Percentiles rank a stretch among this genome's conserved stretches.
phyloP scores from a whole-genome alignment of 176 grass and related monocot genomes.

The Aegilops umbellulata region DNA sequence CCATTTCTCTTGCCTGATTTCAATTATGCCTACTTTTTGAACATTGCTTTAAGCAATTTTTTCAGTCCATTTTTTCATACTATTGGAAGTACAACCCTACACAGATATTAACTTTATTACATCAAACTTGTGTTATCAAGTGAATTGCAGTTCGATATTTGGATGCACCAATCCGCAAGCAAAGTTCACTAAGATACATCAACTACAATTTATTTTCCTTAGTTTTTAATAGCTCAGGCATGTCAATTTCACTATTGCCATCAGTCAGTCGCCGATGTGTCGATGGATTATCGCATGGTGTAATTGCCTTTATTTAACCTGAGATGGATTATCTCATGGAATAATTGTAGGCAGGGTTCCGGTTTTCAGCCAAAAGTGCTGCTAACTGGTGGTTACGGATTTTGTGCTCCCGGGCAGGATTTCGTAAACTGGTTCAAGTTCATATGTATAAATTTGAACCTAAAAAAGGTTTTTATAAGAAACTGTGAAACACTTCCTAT shows the following conservation, averaged over 20 bases:
- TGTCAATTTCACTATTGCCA: background rate
- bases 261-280: background rate
- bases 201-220: background rate
- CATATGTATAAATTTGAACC: background rate
- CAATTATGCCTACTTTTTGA: background rate
- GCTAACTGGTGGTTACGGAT: background rate
- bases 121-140: conserved; percentile 9
- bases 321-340: background rate
- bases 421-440: background rate
- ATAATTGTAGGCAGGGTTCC: background rate
- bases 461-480: background rate
- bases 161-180: background rate
- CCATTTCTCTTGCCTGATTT: background rate
- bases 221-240: too few relatives aligned
- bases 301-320: background rate
- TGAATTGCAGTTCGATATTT: background rate
- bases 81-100: background rate
- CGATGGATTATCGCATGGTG: background rate
- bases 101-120: background rate
- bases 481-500: background rate
- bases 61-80: background rate
- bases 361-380: background rate
- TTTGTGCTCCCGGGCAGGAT: background rate
- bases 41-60: background rate
- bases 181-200: background rate